These are phyloP conservation scores for Berberis vulgaris DNA, from an alignment of 164 flowering plant genomes.

Conservation along the genomic window DNA sequence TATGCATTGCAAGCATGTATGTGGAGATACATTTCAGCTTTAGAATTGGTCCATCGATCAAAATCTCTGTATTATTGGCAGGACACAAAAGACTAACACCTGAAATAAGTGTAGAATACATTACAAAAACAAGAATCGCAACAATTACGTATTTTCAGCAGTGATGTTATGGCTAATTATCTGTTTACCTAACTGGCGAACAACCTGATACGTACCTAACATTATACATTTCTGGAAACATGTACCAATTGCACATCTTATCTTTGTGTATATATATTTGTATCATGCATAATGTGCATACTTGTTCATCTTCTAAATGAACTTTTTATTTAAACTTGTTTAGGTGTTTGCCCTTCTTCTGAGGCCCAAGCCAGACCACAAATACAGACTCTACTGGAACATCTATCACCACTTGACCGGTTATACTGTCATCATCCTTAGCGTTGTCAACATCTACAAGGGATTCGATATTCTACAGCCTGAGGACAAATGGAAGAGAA, in stretches of 20 bases:
- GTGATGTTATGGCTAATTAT: too few species aligned
- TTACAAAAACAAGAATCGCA: too few species aligned
- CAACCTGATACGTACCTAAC: neutral
- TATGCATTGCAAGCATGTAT: too few species aligned
- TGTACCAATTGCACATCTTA: too few species aligned
- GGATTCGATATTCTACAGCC: slow-evolving; percentile 52
- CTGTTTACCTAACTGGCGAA: neutral
- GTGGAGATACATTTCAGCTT: too few species aligned
- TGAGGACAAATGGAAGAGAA: slow-evolving; percentile 46
- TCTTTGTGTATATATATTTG: too few species aligned
- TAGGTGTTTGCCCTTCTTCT: slow-evolving; percentile 72
- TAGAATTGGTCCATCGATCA: too few species aligned
- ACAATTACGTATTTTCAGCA: too few species aligned
- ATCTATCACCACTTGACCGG: slow-evolving; percentile 61
- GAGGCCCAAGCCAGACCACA: slow-evolving; percentile 83
- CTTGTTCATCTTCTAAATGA: neutral
- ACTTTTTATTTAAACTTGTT: neutral
- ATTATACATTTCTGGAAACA: too few species aligned
- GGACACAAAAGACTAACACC: too few species aligned
- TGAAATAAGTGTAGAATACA: too few species aligned
- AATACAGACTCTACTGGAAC: slow-evolving; percentile 70
- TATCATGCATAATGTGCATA: neutral
- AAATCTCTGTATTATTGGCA: too few species aligned
- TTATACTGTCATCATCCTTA: slow-evolving; percentile 41
- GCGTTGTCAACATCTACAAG: slow-evolving; percentile 50